Conservation (phyloP, 305 asterid genomes). For the Fraxinus paxiana region DNA sequence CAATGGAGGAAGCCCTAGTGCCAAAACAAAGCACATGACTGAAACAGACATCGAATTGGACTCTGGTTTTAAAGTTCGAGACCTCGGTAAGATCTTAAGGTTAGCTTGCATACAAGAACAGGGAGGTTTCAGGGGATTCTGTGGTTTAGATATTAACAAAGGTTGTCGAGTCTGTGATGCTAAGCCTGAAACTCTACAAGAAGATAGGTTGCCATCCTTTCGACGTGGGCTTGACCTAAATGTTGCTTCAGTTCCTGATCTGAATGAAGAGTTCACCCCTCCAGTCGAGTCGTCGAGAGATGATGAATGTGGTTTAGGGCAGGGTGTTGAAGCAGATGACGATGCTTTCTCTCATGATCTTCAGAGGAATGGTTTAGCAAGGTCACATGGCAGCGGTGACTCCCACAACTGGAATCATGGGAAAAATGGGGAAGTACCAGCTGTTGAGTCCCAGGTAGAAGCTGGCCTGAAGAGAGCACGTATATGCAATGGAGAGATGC, state of each 20-base stretch:
- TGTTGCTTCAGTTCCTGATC: slow-evolving; percentile 82
- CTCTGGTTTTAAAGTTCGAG: slow-evolving; percentile 86
- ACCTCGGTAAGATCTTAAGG: slow-evolving; percentile 67
- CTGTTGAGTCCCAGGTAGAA: slow-evolving; percentile 50
- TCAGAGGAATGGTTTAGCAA: slow-evolving; percentile 36
- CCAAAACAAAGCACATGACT: slow-evolving; percentile 27
- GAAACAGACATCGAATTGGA: slow-evolving; percentile 55
- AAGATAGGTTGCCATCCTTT: slow-evolving; percentile 46
- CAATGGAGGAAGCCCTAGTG: slow-evolving; percentile 44
- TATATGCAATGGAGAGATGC: slow-evolving; percentile 50
- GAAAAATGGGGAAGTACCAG: slow-evolving; percentile 47
- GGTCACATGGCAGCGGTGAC: slow-evolving; percentile 52
- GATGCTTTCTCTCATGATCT: slow-evolving; percentile 58
- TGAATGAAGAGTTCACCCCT: slow-evolving; percentile 75
- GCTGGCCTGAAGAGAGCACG: slow-evolving; percentile 49
- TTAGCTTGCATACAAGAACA: slow-evolving; percentile 66
- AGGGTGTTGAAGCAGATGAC: slow-evolving; percentile 54
- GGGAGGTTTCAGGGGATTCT: slow-evolving; percentile 50
- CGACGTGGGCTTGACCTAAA: slow-evolving; percentile 80
- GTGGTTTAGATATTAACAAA: slow-evolving; percentile 39
- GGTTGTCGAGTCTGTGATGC: slow-evolving; percentile 33
- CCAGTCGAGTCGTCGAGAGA: slow-evolving; percentile 66
- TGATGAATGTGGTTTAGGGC: slow-evolving; percentile 53
- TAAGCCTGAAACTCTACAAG: slow-evolving; percentile 43
- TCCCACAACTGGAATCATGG: slow-evolving; percentile 46